Base-by-base conservation (phyloP, 441 rosid genomes). In the Erodium trifolium region DNA sequence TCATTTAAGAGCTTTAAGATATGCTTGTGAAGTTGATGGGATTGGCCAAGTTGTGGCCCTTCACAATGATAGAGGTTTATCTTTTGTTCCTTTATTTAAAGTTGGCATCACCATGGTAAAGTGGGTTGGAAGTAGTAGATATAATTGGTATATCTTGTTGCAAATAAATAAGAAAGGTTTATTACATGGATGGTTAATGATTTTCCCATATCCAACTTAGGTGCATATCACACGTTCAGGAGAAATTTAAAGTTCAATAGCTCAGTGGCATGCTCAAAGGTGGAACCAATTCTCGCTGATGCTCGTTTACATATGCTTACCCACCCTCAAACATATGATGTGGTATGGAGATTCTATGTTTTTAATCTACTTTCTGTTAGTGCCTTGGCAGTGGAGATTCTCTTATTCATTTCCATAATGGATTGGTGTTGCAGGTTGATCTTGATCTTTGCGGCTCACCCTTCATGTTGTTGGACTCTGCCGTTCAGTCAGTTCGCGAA, bases 381-480 rank as follows among this genome's bases (percentile, higher is more conserved):
- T n/a, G n/a, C n/a, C n/a, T n/a, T n/a, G n/a, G n/a, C n/a, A n/a
- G n/a, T n/a, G n/a, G n/a, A n/a, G n/a, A n/a, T n/a, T n/a, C n/a
- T n/a, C n/a, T n/a, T n/a, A n/a, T n/a, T n/a, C n/a, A 31, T 31
- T 31, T 1, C 35, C 3, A n/a, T n/a, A n/a, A n/a, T n/a, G n/a
- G n/a, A 67, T 10, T 73, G 64, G 59, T 73, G 23, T 82, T 74
- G 74, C 82, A 92, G 99, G 98, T 94, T 84, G 99, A 94, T 85
- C 96, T 92, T 63, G 99, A 94, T 83, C 99, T 98, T 70, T 94
- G 92, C 68, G 99, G 99, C 75, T 83, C 99, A 0, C 99, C 99
- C 43, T 90, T 98, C 14, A 75, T 90, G 18, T 94, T 94, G 81
- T 87, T 94, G 82, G 99, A 94, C 76, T 90, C 97, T 57, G 98